Percentiles rank a stretch among this genome's conserved stretches.
These are phyloP conservation scores for Sporisorium iseilematis-ciliati DNA, from an alignment of 1,284 basidiomycete species.

Conservation along the genomic window DNA sequence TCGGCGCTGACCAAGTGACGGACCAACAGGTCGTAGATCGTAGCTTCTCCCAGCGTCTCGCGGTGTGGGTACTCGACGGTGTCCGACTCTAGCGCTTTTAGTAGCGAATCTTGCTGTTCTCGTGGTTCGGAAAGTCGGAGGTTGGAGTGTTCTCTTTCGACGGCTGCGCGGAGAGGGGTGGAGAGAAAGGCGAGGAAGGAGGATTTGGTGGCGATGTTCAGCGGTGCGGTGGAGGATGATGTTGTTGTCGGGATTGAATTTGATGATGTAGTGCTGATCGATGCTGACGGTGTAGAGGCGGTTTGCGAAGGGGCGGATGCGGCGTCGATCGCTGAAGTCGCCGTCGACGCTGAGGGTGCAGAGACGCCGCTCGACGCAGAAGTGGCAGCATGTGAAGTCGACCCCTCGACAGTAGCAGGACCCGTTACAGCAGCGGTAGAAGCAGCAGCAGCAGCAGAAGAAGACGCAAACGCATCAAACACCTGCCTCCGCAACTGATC, in stretches of 20 bases:
- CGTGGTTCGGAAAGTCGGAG: slow-evolving; percentile 23
- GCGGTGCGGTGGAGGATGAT: not conserved
- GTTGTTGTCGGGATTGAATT: not conserved
- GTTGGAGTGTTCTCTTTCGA: slow-evolving; percentile 25
- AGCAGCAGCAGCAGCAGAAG: not conserved
- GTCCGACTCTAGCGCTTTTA: slow-evolving; percentile 32
- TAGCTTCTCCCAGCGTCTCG: slow-evolving; percentile 11
- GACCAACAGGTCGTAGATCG: slow-evolving; percentile 31
- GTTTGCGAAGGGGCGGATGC: not conserved
- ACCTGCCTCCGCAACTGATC: slow-evolving; percentile 38
- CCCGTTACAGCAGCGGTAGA: not conserved
- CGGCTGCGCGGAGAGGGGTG: slow-evolving; percentile 8
- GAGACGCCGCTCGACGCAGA: not conserved
- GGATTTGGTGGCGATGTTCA: slow-evolving; percentile 16
- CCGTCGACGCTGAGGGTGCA: not conserved
- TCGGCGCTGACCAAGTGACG: slow-evolving; percentile 12
- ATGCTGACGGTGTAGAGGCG: not conserved
- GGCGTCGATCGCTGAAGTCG: not conserved
- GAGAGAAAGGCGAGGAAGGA: slow-evolving; percentile 20
- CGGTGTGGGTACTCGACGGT: slow-evolving; percentile 6
- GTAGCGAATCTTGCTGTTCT: slow-evolving; percentile 21
- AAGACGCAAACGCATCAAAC: slow-evolving; percentile 26
- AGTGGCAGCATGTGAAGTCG: not conserved
- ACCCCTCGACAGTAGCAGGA: not conserved
- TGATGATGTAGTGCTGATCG: not conserved